Evolutionary conservation across 768 basidiomycete species (phyloP).

Genomic region (Suillus americanus): DNA sequence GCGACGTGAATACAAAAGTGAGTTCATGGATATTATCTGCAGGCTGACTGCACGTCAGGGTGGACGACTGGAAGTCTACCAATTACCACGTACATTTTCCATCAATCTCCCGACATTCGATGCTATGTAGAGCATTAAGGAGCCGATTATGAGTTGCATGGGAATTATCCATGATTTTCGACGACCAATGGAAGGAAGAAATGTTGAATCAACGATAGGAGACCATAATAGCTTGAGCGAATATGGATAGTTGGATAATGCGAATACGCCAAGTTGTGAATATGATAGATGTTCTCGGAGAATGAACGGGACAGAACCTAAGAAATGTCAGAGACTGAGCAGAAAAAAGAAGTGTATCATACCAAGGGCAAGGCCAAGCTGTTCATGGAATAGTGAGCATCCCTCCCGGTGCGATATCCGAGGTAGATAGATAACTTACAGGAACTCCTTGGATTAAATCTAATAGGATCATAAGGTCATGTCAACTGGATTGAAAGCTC

Average conservation of each 20-base stretch:
- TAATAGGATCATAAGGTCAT: constrained; percentile 25
- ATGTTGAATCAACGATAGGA: constrained; percentile 93
- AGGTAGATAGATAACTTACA: constrained; percentile 45
- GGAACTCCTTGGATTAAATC: constrained; percentile 89
- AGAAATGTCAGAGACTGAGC: constrained; percentile 9
- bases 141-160: constrained; percentile 89
- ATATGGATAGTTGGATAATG: constrained; percentile 91
- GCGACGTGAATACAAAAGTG: constrained; percentile 80
- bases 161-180: constrained; percentile 99
- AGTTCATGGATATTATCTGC: constrained; percentile 74
- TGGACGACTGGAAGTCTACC: constrained; percentile 11
- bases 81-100: constrained; percentile 56
- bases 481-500: constrained; percentile 16
- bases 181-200: constrained; percentile 79
- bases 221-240: constrained; percentile 97
- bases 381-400: constrained; percentile 5
- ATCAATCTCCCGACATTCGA: constrained; percentile 73
- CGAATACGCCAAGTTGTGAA: constrained; percentile 93
- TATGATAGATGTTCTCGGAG: constrained; percentile 94
- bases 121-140: constrained; percentile 78
- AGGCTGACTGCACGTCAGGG: constrained; percentile 50
- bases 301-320: constrained; percentile 95
- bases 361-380: constrained; percentile 92
- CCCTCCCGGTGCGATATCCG: background rate
- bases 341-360: constrained; percentile 16